Evolutionary conservation across 2,329 filamentous ascomycete genomes (phyloP).

Genomic region (Pseudocercospora pini-densiflorae): DNA sequence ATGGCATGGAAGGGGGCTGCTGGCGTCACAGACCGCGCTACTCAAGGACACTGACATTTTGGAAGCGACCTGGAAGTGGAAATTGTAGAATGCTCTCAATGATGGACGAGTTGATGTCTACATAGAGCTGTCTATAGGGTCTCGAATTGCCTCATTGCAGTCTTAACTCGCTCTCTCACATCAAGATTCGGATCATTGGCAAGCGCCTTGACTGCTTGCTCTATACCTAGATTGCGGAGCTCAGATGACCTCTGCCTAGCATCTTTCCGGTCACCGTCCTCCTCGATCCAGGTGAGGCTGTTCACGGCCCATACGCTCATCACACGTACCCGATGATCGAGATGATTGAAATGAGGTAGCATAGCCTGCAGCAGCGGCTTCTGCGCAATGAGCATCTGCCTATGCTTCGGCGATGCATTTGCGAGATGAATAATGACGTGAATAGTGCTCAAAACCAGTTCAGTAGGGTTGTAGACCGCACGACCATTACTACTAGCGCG

Average conservation of each 20-base stretch:
- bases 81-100: background rate
- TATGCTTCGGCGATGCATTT: constrained; percentile 77
- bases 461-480: constrained; percentile 47
- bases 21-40: background rate
- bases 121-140: constrained; percentile 39
- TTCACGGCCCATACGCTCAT: constrained; percentile 82
- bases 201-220: constrained; percentile 37
- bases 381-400: constrained; percentile 77
- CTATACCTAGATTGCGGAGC: constrained; percentile 66
- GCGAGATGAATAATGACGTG: constrained; percentile 88
- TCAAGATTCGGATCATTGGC: constrained; percentile 72
- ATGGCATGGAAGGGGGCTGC: background rate
- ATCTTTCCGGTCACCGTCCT: constrained; percentile 67
- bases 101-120: background rate
- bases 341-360: constrained; percentile 73
- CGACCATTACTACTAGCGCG: constrained; percentile 40
- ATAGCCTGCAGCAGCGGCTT: constrained; percentile 74
- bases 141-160: constrained; percentile 71
- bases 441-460: constrained; percentile 77
- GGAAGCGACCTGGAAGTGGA: background rate
- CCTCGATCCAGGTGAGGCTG: constrained; percentile 84
- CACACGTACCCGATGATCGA: constrained; percentile 73
- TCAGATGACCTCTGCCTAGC: constrained; percentile 70
- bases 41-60: background rate
- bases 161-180: constrained; percentile 82